Base-by-base conservation (phyloP, 805 yeast genomes). In the Yamadazyma olivae region DNA sequence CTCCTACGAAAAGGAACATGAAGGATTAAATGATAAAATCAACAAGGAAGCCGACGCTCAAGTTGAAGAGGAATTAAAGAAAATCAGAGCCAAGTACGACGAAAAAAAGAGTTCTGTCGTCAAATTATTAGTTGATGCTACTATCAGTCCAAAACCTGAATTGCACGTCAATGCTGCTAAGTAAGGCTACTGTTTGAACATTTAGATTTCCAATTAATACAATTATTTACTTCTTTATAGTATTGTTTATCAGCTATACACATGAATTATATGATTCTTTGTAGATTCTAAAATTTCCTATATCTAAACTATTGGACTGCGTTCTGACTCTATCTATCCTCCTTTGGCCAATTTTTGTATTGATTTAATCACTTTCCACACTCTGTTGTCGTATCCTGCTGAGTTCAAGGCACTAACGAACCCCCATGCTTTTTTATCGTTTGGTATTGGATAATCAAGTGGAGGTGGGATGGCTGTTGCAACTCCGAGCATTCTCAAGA, bases 381-480 rank as follows among this genome's bases (percentile, higher is more conserved):
- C 44, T 34, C 91, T 77, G 34, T 62, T 73, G 46, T 84, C 86
- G 51, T 93, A 93, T 17, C 96, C 95, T 17, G 90, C 91, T 27
- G 75, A 73, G 53, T 89, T 90, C 58, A 93, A 73, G 23, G 86
- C 80, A 40, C 74, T 74, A 4, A 93, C 93, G 64, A 93, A 85
- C 14, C 70, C 71, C 97, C 98, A 91, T 1, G 98, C 96, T 48
- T 74, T 82, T 47, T 77, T 74, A 44, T 81, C 85, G 48, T 83
- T 81, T 21, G 75, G 71, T 45, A 93, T 85, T 1, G 99, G 99
- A 54, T 93, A 93, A 58, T 93, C 98, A 33, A 93, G 64, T 2
- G 91, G 88, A 25, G 79, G 77, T 2, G 99, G 99, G 26, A 93
- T 89, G 32, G 77, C 71, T 1, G 95, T 85, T 5, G 89, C 79